Evolutionary conservation across 2,329 filamentous ascomycete species (phyloP).

Genomic region (Cercospora beticola): DNA sequence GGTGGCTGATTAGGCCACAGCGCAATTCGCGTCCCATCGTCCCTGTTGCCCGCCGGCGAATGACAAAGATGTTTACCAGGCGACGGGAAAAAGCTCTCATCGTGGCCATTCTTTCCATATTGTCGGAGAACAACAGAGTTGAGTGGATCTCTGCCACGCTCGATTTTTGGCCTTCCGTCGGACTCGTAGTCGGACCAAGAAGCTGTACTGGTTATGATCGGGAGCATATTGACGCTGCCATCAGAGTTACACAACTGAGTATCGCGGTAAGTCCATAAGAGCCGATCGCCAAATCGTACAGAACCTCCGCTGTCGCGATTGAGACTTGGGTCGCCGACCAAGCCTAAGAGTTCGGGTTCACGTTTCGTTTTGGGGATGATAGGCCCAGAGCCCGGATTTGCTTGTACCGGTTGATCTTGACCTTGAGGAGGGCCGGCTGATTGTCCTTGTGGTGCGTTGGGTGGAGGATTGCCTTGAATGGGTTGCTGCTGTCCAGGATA

Average conservation of each 20-base stretch:
- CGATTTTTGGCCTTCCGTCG: slow-evolving; percentile 18
- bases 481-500: slow-evolving; percentile 13
- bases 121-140: slow-evolving; percentile 15
- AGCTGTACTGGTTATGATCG: slow-evolving; percentile 24
- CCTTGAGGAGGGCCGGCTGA: neutral
- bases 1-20: slow-evolving; percentile 23
- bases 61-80: slow-evolving; percentile 13
- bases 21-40: slow-evolving; percentile 19
- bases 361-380: slow-evolving; percentile 19
- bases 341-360: slow-evolving; percentile 17
- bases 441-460: neutral
- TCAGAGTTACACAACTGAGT: slow-evolving; percentile 20
- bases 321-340: slow-evolving; percentile 20
- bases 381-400: slow-evolving; percentile 10
- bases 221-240: slow-evolving; percentile 20
- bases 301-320: slow-evolving; percentile 24
- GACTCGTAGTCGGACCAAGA: slow-evolving; percentile 21
- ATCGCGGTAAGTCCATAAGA: slow-evolving; percentile 24
- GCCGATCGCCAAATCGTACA: slow-evolving; percentile 19
- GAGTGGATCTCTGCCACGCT: slow-evolving; percentile 9
- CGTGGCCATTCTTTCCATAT: slow-evolving; percentile 18
- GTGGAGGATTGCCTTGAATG: neutral
- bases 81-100: slow-evolving; percentile 21
- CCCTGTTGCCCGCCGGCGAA: slow-evolving; percentile 15
- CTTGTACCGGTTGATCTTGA: slow-evolving; percentile 8